Conservation (phyloP, 768 basidiomycete genomes). For the Peribolospora kevripleyi region DNA sequence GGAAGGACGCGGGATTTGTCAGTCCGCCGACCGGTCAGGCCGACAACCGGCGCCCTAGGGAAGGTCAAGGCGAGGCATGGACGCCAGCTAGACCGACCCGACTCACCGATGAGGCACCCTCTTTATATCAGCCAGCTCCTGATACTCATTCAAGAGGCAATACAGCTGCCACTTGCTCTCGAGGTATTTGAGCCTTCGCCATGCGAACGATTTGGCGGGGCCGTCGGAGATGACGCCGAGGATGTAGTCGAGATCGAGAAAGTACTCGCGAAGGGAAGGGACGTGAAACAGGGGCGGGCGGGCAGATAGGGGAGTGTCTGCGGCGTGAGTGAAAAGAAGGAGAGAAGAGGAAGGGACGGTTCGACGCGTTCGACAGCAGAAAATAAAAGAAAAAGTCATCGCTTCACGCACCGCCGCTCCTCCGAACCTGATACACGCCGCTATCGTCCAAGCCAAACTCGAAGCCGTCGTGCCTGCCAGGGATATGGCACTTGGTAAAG, state of each 20-base stretch:
- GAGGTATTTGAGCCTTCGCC: conserved; percentile 68
- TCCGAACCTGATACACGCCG: conserved; percentile 75
- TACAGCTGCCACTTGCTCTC: conserved; percentile 88
- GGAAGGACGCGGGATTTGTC: too few species aligned
- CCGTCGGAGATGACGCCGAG: conserved; percentile 79
- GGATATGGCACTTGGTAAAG: conserved; percentile 49
- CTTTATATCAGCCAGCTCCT: conserved; percentile 92
- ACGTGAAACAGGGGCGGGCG: conserved; percentile 45
- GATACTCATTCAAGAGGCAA: conserved; percentile 66
- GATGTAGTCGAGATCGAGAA: conserved; percentile 79
- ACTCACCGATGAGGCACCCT: conserved; percentile 22
- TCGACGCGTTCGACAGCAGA: not conserved
- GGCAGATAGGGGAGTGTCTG: conserved; percentile 13
- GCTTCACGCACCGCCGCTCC: not conserved
- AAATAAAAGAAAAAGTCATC: conserved; percentile 4
- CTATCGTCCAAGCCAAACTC: conserved; percentile 44
- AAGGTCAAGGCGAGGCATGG: not conserved
- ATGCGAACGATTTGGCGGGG: conserved; percentile 88
- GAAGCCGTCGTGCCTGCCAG: conserved; percentile 35
- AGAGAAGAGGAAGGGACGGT: not conserved
- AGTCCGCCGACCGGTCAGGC: too few species aligned
- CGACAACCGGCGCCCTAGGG: not conserved
- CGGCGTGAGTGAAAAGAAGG: conserved; percentile 4
- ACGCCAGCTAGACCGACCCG: not conserved
- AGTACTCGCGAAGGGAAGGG: conserved; percentile 78